Conservation (phyloP, 805 yeast species). For the Kuraishia floccosa region DNA sequence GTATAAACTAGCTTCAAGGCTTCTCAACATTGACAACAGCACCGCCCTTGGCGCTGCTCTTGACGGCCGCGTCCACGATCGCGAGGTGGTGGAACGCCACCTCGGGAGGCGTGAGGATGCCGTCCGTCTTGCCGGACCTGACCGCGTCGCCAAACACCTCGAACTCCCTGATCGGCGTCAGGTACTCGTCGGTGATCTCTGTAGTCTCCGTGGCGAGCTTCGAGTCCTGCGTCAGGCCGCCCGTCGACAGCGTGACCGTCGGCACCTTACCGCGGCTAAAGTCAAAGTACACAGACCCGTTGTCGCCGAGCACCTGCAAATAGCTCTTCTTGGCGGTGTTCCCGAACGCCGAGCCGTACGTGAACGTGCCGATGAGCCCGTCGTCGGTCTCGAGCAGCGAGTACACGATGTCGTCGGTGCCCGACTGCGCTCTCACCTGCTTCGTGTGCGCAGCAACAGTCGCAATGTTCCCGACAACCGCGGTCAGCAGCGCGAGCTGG, state of each 20-base stretch:
- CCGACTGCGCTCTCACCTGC: slow-evolving; percentile 69
- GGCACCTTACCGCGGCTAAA: slow-evolving; percentile 40
- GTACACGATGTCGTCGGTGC: slow-evolving; percentile 72
- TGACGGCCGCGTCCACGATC: slow-evolving; percentile 74
- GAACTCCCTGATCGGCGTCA: slow-evolving; percentile 31
- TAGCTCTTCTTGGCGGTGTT: slow-evolving; percentile 59
- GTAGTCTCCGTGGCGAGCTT: slow-evolving; percentile 20
- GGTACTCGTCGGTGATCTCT: slow-evolving; percentile 30
- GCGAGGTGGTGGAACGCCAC: slow-evolving; percentile 90
- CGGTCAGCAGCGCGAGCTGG: slow-evolving; percentile 80
- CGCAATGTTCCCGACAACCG: slow-evolving; percentile 64
- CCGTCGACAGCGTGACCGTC: slow-evolving; percentile 23
- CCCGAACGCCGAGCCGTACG: slow-evolving; percentile 82
- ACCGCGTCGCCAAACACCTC: slow-evolving; percentile 29
- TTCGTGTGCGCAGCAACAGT: slow-evolving; percentile 65
- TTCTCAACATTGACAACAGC: slow-evolving; percentile 17
- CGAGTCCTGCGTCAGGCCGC: slow-evolving; percentile 49
- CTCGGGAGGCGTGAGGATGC: slow-evolving; percentile 40
- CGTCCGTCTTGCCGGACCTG: slow-evolving; percentile 10
- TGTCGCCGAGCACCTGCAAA: slow-evolving; percentile 66
- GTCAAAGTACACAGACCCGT: slow-evolving; percentile 65
- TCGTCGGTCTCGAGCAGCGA: slow-evolving; percentile 52
- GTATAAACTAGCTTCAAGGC: slow-evolving; percentile 5
- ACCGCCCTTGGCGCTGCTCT: slow-evolving; percentile 46
- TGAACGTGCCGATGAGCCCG: slow-evolving; percentile 70